Base-by-base conservation (phyloP, 768 basidiomycete species). In the Kwoniella dejecticola region DNA sequence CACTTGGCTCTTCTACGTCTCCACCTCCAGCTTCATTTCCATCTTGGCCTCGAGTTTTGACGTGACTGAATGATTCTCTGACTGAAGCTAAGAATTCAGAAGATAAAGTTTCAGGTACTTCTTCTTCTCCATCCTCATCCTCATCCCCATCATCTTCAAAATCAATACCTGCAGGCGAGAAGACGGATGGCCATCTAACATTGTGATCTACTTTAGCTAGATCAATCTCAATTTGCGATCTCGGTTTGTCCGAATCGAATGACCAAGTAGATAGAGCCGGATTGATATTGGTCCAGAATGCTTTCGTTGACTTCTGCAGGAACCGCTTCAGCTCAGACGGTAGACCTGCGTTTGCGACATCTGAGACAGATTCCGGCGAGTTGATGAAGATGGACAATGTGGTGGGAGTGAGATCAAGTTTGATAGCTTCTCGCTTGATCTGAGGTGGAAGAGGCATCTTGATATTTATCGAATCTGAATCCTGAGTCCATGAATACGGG, bases 401-500 rank as follows among this genome's bases (percentile, higher is more conserved):
- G 21, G 66, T 17, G 2, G 64, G 30, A 13, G 63, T 42, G 3
- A 66, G 36, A 1, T 26, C 56, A n/a, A 68, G 31, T 4, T 26
- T 31, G 49, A 75, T 47, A 30, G 58, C 72, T 26, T 52, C 29
- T 6, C 60, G 61, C 8, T 41, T 49, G 7, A 52, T 66, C 5
- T 80, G 82, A 0, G 88, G 84, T 1, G 90, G 90, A n/a, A 96
- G 82, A 4, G 90, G 86, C 72, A 98, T 87, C 0, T 87, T 87
- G 42, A 98, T 79, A 0, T 90, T 92, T 50, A 98, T 81, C 0
- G 89, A 85, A 74, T 93, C 91, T 0, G 85, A 77, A 3, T 88
- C 87, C 73, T 99, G 95, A 0, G 87, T 90, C 95, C 95, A 99
- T 1, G 91, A 90, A 78, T 93, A 97, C 0, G 92, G 89, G 26